Percentiles rank a stretch among this genome's conserved stretches.
These are phyloP conservation scores for Polysphondylium violaceum DNA, from an alignment of 78 protist genomes.

Conservation along the genomic window DNA sequence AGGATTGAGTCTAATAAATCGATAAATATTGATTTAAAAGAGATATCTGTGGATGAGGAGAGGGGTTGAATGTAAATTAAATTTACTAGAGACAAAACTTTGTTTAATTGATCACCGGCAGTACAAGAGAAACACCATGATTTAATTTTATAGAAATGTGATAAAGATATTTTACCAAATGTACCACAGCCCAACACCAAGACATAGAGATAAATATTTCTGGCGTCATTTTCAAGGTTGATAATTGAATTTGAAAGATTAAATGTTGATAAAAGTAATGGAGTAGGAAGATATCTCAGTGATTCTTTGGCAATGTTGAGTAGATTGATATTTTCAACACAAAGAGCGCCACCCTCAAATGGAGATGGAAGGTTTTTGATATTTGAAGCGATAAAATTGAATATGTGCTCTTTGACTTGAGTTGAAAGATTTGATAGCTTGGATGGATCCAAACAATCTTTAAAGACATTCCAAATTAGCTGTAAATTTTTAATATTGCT, in stretches of 20 bases:
- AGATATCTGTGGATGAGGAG: not conserved
- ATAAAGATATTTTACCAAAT: conserved; percentile 1
- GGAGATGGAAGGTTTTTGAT: conserved; percentile 4
- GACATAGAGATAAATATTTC: conserved; percentile 24
- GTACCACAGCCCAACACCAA: not conserved
- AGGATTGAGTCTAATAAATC: conserved; percentile 16
- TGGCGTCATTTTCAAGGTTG: not conserved
- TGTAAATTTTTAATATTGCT: not conserved
- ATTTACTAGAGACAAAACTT: not conserved
- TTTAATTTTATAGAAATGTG: conserved; percentile 25
- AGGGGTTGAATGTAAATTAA: conserved; percentile 8
- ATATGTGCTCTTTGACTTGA: not conserved
- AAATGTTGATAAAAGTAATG: not conserved
- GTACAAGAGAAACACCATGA: conserved; percentile 28
- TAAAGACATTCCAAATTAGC: not conserved
- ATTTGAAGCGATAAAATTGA: not conserved
- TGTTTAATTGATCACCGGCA: not conserved
- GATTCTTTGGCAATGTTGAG: conserved; percentile 7
- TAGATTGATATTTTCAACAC: conserved; percentile 10
- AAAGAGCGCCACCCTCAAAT: not conserved
- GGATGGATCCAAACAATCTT: not conserved
- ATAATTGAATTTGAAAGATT: not conserved
- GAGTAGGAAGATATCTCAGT: not conserved
- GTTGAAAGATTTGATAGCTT: not conserved
- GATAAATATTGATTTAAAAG: not conserved